Base-by-base conservation (phyloP, 2,329 filamentous ascomycete genomes). In the Periconia macrospinosa region DNA sequence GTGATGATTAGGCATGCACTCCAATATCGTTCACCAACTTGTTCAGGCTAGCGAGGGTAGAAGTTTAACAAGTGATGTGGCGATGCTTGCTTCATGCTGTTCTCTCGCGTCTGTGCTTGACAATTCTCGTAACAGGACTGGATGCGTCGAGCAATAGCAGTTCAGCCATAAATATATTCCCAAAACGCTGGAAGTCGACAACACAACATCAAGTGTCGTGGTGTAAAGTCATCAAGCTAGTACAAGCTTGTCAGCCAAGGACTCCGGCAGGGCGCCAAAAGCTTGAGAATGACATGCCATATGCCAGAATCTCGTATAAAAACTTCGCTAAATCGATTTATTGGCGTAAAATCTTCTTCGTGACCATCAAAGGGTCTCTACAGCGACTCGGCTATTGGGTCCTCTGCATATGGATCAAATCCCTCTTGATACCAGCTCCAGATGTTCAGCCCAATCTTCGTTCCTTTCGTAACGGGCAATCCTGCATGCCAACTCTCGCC, bases 381-480 rank as follows among this genome's bases (percentile, higher is more conserved):
- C 11, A 13, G 15, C 33, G 5, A 13, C 15, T 37, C 33, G 20
- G 14, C 42, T 14, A 27, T 15, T 10, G 17, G 9, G 3, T 48
- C 46, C 7, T 23, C 33, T 10, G 18, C 35, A 41, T 48, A 41
- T 10, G 63, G 61, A 41, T 65, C 58, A 54, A 62, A 68, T 6
- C 64, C 66, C 17, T 69, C 63, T 69, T 83, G 81, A 67, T 79
- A 81, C 83, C 83, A 86, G 69, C 81, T 85, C 84, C 84, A 87
- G 56, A 87, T 84, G 71, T 87, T 86, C 70, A 86, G 68, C 0
- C 84, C 84, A 52, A 86, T 77, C 73, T 87, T 86, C 37, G 72
- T 76, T 2, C 84, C 84, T 41, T 69, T 75, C 46, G 71, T 69
- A 0, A 87, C 83, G 9, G 84, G 83, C 63, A 85, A 73, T 6